Evolutionary conservation across 176 grass and related monocot genomes (phyloP), one percentile per base, ranked within the genome.

Genomic region (Dactylis glomerata): DNA sequence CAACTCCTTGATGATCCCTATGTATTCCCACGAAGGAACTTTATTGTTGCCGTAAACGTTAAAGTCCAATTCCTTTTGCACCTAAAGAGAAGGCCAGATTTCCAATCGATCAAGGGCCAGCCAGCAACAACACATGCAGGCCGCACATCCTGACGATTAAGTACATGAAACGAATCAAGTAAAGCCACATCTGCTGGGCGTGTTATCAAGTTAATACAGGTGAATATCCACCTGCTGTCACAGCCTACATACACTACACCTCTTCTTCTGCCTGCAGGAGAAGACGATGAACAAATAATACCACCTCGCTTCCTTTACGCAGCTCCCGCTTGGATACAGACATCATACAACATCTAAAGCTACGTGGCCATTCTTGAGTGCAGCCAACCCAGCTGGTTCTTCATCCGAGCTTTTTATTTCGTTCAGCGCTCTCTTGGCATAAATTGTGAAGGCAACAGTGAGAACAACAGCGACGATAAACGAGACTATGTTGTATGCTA

Each of bases 401-500:
- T 75, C 72, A 47, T 99, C 87, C 24, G 75, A 82, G 40, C 28
- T 78, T 59, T 85, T 78, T 49, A 87, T 86, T 86, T 92, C 86
- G 34, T 81, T 80, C 33, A 99, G 34, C 36, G 93, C 91, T 89
- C 83, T 93, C 86, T 81, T 99, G 19, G 96, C 91, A 7, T 99
- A 99, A 28, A 99, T 70, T 15, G 91, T 99, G 33, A 99, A 99
- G 28, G 86, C 79, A 8, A 99, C 20, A 10, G 89, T 96, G 67
- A 99, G 84, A n/a, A 79, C 37, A 13, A 91, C 74, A 10, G 93
- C 86, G 1, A 96, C 45, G 22, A 99, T 10, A 22, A 96, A 91
- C 23, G 96, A 99, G 68, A 99, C 36, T 44, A 89, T 57, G 66
- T 99, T 99, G 88, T 96, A 99, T 37, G 76, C 76, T 79, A 94